Base-by-base conservation (phyloP, 2,329 filamentous ascomycete species). In the Claviceps fusiformis region DNA sequence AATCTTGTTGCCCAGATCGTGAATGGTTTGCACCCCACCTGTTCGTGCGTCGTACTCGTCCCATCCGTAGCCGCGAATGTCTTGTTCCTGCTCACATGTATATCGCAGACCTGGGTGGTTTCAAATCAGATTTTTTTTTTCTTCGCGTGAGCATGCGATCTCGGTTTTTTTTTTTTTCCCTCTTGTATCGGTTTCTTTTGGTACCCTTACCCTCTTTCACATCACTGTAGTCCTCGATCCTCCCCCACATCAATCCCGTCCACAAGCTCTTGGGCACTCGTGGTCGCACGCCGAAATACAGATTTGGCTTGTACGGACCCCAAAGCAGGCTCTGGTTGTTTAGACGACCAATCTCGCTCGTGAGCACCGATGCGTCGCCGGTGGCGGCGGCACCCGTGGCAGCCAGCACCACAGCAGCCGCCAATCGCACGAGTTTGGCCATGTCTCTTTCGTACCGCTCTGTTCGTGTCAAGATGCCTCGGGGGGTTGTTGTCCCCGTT, bases 11-110 rank as follows among this genome's bases (percentile, higher is more conserved):
- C 81, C 86, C 54, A 85, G 83, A 68, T 98, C 93, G 66, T 95
- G 89, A 57, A 98, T 92, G 0, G 87, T 87, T 71, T 98, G 89
- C 27, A 87, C 78, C 55, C 93, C 93, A 59, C 93, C 93, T 55
- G 79, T 86, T 56, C 93, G 80, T 27, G 90, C 85, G 70, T 98
- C 93, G 69, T 95, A 98, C 68, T 95, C 89, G 64, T 97, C 91
- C 93, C 93, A 98, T 59, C 93, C 93, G 69, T 98, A 98, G 55
- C 92, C 92, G 50, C 83, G 86, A 79, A 98, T 95, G 60, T 87
- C 87, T 68, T 95, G 89, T 68, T 93, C 82, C 69, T 98, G 93
- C 70, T 97, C 93, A 72, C 93, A 98, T 0, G 93, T 96, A 69
- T 95, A 90, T 60, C 93, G 84, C 63, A 96, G 86, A 63, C 85